These are phyloP conservation scores for Pleoardoris graminearum DNA, from an alignment of 2,329 filamentous ascomycete genomes.

Conservation along the genomic window DNA sequence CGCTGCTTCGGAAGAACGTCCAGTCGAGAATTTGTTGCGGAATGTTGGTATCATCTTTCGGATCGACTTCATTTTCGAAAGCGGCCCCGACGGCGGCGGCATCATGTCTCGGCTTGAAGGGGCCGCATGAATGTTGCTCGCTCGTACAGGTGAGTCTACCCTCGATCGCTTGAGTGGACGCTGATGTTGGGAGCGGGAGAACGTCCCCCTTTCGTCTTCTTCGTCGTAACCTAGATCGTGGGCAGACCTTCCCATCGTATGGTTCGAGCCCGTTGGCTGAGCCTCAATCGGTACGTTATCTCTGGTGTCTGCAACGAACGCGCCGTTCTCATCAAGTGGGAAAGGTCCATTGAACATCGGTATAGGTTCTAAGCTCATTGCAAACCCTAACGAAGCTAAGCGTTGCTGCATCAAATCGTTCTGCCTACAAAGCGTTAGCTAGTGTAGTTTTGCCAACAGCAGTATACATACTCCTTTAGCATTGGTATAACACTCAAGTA, in stretches of 20 bases:
- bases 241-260: conserved; percentile 29
- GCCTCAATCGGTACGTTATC: neutral
- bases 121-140: conserved; percentile 17
- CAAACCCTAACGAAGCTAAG: conserved; percentile 32
- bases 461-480: conserved; percentile 29
- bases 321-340: conserved; percentile 16
- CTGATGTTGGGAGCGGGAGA: conserved; percentile 17
- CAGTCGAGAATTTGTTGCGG: conserved; percentile 27
- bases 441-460: neutral
- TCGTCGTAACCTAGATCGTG: conserved; percentile 15
- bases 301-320: neutral
- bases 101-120: conserved; percentile 40
- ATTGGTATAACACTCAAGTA: conserved; percentile 34
- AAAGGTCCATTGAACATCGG: conserved; percentile 24
- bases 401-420: conserved; percentile 35
- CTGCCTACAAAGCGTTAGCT: conserved; percentile 29
- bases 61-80: conserved; percentile 33
- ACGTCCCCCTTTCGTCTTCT: conserved; percentile 4
- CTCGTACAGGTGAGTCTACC: conserved; percentile 32
- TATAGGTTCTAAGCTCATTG: conserved; percentile 32
- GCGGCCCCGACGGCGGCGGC: conserved; percentile 43
- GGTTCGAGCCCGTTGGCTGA: conserved; percentile 28
- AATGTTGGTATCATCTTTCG: conserved; percentile 29
- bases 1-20: conserved; percentile 8
- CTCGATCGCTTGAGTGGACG: conserved; percentile 39